phyloP scores from a whole-genome alignment of 176 grass and related monocot species.

The Musa beccarii region DNA sequence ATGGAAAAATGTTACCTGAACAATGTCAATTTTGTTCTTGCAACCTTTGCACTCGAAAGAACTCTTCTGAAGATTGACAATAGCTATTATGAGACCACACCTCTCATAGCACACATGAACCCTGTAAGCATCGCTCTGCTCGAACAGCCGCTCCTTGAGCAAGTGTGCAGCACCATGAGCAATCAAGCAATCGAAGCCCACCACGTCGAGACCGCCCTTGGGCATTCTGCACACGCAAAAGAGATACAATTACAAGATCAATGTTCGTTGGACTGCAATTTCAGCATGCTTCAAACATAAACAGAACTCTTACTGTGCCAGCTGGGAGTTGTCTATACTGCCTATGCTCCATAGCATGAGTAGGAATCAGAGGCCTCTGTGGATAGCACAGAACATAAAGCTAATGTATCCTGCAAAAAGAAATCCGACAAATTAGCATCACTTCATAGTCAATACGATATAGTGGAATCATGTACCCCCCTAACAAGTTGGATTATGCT shows the following conservation, averaged over 20 bases:
- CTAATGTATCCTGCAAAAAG: constrained; percentile 79
- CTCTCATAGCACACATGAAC: too few relatives aligned
- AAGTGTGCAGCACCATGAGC: too few relatives aligned
- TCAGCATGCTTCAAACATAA: not conserved
- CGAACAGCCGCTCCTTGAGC: too few relatives aligned
- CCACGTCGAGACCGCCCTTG: too few relatives aligned
- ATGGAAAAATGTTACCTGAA: too few relatives aligned
- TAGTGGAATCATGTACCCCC: too few relatives aligned
- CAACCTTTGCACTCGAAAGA: too few relatives aligned
- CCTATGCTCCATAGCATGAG: constrained; percentile 95
- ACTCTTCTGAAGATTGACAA: too few relatives aligned
- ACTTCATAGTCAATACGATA: not conserved
- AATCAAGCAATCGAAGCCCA: too few relatives aligned
- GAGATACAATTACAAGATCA: not conserved
- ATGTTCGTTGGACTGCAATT: not conserved
- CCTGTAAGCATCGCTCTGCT: too few relatives aligned
- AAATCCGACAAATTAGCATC: constrained; percentile 19
- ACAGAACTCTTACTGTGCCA: constrained; percentile 82
- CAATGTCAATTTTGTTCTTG: too few relatives aligned
- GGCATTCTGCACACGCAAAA: constrained; percentile 56
- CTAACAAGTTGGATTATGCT: constrained; percentile 17
- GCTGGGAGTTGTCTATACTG: constrained; percentile 93
- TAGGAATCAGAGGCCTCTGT: constrained; percentile 93
- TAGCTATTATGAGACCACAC: too few relatives aligned
- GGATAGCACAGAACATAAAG: constrained; percentile 97